Evolutionary conservation across 306 rosid species (phyloP).

Genomic region (Myrica gale): DNA sequence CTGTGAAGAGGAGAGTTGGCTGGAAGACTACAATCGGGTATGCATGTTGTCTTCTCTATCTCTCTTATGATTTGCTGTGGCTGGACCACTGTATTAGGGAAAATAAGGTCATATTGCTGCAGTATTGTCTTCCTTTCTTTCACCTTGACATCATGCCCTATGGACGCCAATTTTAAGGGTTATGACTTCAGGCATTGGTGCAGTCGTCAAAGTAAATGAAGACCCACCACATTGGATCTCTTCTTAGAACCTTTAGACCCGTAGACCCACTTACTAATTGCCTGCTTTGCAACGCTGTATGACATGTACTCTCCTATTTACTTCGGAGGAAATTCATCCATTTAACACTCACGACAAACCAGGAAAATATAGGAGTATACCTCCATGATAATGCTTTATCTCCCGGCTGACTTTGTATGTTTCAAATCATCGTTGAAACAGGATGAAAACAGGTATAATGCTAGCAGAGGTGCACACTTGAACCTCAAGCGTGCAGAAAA

Average conservation of each 20-base stretch:
- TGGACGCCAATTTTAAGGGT: background rate
- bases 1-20: conserved; percentile 99
- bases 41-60: conserved; percentile 14
- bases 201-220: background rate
- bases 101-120: background rate
- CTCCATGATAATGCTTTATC: background rate
- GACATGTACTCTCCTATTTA: background rate
- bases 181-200: conserved; percentile 3
- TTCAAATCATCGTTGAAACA: conserved; percentile 42
- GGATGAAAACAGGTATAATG: conserved; percentile 99
- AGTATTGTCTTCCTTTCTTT: background rate
- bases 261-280: background rate
- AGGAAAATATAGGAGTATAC: background rate
- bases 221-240: background rate
- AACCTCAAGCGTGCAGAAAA: conserved; percentile 98
- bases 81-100: background rate
- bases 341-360: background rate
- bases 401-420: conserved; percentile 7
- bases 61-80: background rate
- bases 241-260: background rate
- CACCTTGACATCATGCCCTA: background rate
- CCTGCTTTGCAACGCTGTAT: background rate
- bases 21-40: conserved; percentile 98
- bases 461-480: conserved; percentile 99
- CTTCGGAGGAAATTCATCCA: background rate